Percentiles rank a stretch among this genome's conserved stretches.
phyloP scores from a whole-genome alignment of 768 basidiomycete genomes.

The Xerocomellus chrysenteron region DNA sequence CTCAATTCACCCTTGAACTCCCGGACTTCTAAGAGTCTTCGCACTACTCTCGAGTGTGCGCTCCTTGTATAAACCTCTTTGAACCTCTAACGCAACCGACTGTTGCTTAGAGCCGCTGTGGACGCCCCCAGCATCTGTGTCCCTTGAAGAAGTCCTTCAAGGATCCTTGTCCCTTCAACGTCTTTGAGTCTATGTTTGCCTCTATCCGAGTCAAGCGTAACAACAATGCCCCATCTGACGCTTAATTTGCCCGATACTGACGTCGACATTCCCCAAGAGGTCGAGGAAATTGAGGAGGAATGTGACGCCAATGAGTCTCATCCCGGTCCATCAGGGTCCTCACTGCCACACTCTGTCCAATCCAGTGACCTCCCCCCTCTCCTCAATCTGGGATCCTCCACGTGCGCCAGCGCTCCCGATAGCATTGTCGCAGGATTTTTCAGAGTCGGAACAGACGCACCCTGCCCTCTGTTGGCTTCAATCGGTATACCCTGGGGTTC shows the following conservation, averaged over 20 bases:
- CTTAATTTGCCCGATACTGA: slow-evolving; percentile 39
- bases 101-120: no score
- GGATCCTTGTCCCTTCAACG: no score
- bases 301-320: slow-evolving; percentile 21
- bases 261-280: slow-evolving; percentile 15
- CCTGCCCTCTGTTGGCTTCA: slow-evolving; percentile 18
- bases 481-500: slow-evolving; percentile 26
- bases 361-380: slow-evolving; percentile 33
- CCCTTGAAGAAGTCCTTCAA: no score
- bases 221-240: slow-evolving; percentile 40
- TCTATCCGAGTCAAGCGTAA: no score
- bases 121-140: no score
- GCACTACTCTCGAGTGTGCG: no score
- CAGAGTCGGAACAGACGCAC: slow-evolving; percentile 17
- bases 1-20: no score
- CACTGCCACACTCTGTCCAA: slow-evolving; percentile 16
- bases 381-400: slow-evolving; percentile 33
- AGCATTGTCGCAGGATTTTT: slow-evolving; percentile 16
- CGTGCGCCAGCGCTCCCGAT: slow-evolving; percentile 12
- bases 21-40: no score
- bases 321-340: slow-evolving; percentile 7
- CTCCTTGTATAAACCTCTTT: no score
- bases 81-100: no score
- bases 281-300: slow-evolving; percentile 16
- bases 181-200: no score